Base-by-base conservation (phyloP, 2,329 filamentous ascomycete species). In the Incumbomyces lentus region DNA sequence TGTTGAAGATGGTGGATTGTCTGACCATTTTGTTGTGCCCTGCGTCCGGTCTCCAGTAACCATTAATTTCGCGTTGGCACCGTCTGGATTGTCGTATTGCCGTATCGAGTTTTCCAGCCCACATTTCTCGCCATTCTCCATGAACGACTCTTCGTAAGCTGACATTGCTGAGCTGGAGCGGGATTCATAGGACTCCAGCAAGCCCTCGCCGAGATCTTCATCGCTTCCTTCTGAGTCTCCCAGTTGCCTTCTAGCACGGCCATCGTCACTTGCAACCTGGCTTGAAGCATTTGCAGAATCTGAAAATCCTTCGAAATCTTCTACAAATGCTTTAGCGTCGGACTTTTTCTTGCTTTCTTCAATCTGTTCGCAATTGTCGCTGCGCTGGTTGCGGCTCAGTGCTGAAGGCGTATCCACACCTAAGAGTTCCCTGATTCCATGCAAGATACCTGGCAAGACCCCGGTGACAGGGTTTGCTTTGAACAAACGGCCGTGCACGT, bases 381-480 rank as follows among this genome's bases (percentile, higher is more conserved):
- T 5, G 22, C 22, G 3, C 40, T 19, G n/a, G 39, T 29, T 17
- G n/a, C 19, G 2, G n/a, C n/a, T 35, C 49, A 48, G 11, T 17
- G 49, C 45, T 36, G 60, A 55, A 7, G 19, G 35, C 19, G 17
- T 40, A 3, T 63, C 60, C 17, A 69, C 14, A 3, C 64, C 65
- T 17, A 72, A 51, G 32, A 68, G 46, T 41, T 56, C 59, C 16
- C 62, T 60, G 46, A 73, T 62, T 14, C 60, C 64, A 32, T 58
- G 57, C 58, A 72, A 61, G 19, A 73, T 64, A 31, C 66, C 66
- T 17, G 70, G 68, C 36, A 80, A 60, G 2, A 69, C 73, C 52
- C 74, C 70, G 59, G 73, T 74, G 11, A 79, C 75, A 1, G 74
- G 75, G 45, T 69, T 73, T 12, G 76, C 76, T 49, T 78, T 81